Percentiles rank a stretch among this genome's conserved stretches.
Conservation (phyloP, 2,329 filamentous ascomycete species). For the Arthrobotrys pseudoclavata region DNA sequence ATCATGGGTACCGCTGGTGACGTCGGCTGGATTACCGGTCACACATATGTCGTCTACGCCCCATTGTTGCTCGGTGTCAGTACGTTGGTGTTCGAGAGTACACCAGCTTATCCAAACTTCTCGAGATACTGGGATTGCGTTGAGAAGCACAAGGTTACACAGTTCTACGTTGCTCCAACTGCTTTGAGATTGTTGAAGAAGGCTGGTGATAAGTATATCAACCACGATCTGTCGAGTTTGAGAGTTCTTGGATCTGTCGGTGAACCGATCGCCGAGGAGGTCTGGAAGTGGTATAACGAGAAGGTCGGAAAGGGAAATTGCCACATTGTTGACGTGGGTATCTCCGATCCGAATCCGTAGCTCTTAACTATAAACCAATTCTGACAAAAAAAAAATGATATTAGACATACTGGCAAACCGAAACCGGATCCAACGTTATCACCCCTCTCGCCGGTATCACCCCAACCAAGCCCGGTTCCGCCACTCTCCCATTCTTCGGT, state of each 20-base stretch:
- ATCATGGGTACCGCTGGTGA: slow-evolving; percentile 98
- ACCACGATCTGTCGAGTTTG: slow-evolving; percentile 87
- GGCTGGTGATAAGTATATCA: slow-evolving; percentile 91
- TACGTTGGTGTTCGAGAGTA: slow-evolving; percentile 97
- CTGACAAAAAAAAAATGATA: slow-evolving; percentile 57
- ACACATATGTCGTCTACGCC: slow-evolving; percentile 98
- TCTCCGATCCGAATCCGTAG: slow-evolving; percentile 47
- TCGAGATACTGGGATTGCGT: slow-evolving; percentile 99
- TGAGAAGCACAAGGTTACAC: slow-evolving; percentile 92
- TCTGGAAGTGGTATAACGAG: slow-evolving; percentile 99
- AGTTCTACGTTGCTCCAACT: slow-evolving; percentile 98
- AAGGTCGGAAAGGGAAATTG: slow-evolving; percentile 92
- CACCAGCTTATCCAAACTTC: slow-evolving; percentile 96
- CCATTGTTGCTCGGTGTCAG: slow-evolving; percentile 92
- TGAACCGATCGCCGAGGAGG: slow-evolving; percentile 95
- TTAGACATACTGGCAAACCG: slow-evolving; percentile 99
- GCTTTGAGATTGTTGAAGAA: slow-evolving; percentile 94
- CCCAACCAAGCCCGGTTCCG: slow-evolving; percentile 95
- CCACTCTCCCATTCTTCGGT: slow-evolving; percentile 96
- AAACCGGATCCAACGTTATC: slow-evolving; percentile 97
- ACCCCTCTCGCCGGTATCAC: slow-evolving; percentile 92
- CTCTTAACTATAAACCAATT: background rate
- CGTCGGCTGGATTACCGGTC: slow-evolving; percentile 98
- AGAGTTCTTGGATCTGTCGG: slow-evolving; percentile 94
- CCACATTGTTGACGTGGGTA: slow-evolving; percentile 91